Percentiles rank a stretch among this genome's conserved stretches.
Evolutionary conservation across 192 early-diverging fungal genomes (phyloP).

Genomic region (Physocladia obscura): DNA sequence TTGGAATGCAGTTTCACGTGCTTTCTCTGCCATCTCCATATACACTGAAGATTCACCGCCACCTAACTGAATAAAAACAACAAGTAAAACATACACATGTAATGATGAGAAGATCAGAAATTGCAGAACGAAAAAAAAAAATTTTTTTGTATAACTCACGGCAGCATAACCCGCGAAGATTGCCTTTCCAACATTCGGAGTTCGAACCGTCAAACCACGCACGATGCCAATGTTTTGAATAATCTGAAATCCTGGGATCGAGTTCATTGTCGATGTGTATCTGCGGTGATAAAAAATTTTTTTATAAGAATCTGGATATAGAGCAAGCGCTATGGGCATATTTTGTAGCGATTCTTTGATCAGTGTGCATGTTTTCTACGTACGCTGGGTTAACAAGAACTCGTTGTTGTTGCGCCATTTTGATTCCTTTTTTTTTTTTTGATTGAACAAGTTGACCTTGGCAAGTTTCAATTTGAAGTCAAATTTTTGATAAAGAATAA

Average conservation of each 20-base stretch:
- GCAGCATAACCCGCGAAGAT: slow-evolving; percentile 10
- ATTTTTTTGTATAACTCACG: not conserved
- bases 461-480: too few species aligned
- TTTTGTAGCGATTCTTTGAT: not conserved
- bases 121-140: not conserved
- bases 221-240: slow-evolving; percentile 8
- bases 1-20: slow-evolving; percentile 20
- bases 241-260: slow-evolving; percentile 2
- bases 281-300: too few species aligned
- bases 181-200: slow-evolving; percentile 9
- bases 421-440: not conserved
- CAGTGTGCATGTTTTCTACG: too few species aligned
- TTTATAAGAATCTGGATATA: not conserved
- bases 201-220: slow-evolving; percentile 6
- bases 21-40: slow-evolving; percentile 29
- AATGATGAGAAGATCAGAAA: not conserved
- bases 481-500: not conserved
- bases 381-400: not conserved
- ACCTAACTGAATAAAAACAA: too few species aligned
- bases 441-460: not conserved
- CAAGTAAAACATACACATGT: not conserved
- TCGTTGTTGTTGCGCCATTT: not conserved
- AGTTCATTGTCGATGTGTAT: not conserved
- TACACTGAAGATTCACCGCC: slow-evolving; percentile 14
- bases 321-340: not conserved